phyloP scores from a whole-genome alignment of 1,284 basidiomycete species.

The Austroboletus novae-zelandiae region DNA sequence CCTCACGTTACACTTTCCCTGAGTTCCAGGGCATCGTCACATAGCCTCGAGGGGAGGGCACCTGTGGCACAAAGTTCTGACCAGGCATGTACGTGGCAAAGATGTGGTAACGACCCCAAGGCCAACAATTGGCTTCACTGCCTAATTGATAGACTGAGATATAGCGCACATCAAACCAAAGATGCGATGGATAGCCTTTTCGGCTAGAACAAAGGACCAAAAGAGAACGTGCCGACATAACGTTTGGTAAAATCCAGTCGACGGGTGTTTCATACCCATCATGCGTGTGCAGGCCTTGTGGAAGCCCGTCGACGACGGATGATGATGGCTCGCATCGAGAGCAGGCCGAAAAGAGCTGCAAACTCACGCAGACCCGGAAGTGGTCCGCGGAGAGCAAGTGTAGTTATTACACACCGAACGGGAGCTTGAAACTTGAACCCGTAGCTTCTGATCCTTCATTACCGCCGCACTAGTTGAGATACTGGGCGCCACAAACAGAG shows the following conservation, averaged over 20 bases:
- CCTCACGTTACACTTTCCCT: conserved; percentile 22
- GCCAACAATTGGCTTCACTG: neutral
- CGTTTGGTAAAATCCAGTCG: conserved; percentile 14
- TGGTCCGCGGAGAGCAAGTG: conserved; percentile 24
- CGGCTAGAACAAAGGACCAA: conserved; percentile 11
- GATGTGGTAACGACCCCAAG: conserved; percentile 23
- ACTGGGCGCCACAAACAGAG: neutral
- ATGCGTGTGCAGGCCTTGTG: conserved; percentile 19
- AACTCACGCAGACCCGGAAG: conserved; percentile 15
- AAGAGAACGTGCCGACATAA: conserved; percentile 13
- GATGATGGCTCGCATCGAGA: conserved; percentile 14
- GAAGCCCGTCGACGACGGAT: conserved; percentile 25
- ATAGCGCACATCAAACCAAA: conserved; percentile 20
- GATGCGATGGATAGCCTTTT: conserved; percentile 9
- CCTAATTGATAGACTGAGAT: conserved; percentile 16
- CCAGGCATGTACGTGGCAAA: conserved; percentile 10
- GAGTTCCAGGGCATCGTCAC: conserved; percentile 3
- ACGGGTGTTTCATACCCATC: conserved; percentile 21
- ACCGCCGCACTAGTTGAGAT: conserved; percentile 1
- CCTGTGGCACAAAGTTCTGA: conserved; percentile 16
- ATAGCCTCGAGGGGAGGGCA: conserved; percentile 9
- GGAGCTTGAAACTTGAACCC: conserved; percentile 3
- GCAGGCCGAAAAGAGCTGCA: conserved; percentile 15
- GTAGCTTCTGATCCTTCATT: conserved; percentile 7
- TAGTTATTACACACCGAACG: conserved; percentile 8